Percentiles rank a stretch among this genome's conserved stretches.
Evolutionary conservation across 1,284 basidiomycete species (phyloP).

Genomic region (Trichosporon ovoides): DNA sequence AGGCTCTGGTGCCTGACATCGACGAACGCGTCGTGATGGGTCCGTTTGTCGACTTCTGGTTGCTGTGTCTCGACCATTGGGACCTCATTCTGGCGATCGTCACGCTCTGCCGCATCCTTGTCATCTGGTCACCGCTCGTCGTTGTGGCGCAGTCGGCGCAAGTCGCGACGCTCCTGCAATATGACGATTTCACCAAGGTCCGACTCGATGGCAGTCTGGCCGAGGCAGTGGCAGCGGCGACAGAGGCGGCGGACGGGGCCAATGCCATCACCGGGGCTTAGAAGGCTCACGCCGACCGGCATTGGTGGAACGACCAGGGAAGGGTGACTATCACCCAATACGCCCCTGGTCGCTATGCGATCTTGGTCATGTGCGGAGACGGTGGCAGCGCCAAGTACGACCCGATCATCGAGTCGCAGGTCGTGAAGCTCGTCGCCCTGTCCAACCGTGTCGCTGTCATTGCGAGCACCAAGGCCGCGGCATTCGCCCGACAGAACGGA

Average conservation of each 20-base stretch:
- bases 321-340: neutral
- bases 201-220: neutral
- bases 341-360: neutral
- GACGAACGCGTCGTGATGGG: neutral
- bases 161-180: neutral
- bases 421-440: neutral
- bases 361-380: neutral
- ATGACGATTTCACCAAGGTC: neutral
- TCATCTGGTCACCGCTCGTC: neutral
- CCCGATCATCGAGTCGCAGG: neutral
- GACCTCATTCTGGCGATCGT: neutral
- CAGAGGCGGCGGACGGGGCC: neutral
- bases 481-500: neutral
- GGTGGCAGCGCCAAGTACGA: neutral
- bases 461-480: neutral
- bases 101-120: neutral
- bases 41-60: neutral
- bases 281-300: neutral
- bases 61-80: neutral
- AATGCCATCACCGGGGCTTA: neutral
- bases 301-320: neutral
- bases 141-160: neutral
- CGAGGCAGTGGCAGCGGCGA: neutral
- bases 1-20: too few species aligned
- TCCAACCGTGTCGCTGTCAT: neutral